Base-by-base conservation (phyloP, 1,139 yeast species). In the Taiozyma sp. region DNA sequence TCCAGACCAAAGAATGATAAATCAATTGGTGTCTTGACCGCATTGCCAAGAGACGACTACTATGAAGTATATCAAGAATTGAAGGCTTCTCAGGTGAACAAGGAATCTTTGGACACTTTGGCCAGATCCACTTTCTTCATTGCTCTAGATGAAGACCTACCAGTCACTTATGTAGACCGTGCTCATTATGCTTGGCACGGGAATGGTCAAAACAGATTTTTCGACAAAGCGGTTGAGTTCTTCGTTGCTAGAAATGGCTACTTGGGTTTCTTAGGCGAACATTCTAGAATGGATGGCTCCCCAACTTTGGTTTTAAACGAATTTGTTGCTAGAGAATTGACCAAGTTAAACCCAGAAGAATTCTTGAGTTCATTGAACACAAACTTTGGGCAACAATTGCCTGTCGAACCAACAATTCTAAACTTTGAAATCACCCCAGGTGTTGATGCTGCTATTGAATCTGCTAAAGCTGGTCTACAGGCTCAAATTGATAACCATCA, bases 271-370 rank as follows among this genome's bases (percentile, higher is more conserved):
- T 73, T 91, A 66, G 98, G 96, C 56, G 99, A 93, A 73, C 99
- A 93, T 74, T 90, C 97, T 36, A 87, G 82, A 77, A 93, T 93
- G 98, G 99, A 93, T 70, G 99, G 98, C 57, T 90, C 97, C 23
- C 97, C 97, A 64, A 93, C 97, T 40, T 84, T 89, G 63, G 84
- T 92, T 63, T 73, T 93, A 72, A 92, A 92, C 71, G 92, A 90
- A 71, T 84, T 78, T 65, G 78, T 92, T 48, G 76, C 83, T 59
- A 77, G 77, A 50, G 80, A 81, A 61, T 72, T 88, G 55, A 57
- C 69, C 57, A 78, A 82, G 62, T 60, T 75, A 56, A 69, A 75
- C 58, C 69, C 75, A 44, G 67, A 75, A 65, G 60, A 70, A 65
- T 66, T 52, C 58, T 49, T 58, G 46, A 36, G 50, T 24, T 49